A percentile compares a stretch with the other conserved stretches of the same genome.
These are phyloP conservation scores for Sporobolomyces phaffii DNA, from an alignment of 768 basidiomycete species.

Conservation along the genomic window DNA sequence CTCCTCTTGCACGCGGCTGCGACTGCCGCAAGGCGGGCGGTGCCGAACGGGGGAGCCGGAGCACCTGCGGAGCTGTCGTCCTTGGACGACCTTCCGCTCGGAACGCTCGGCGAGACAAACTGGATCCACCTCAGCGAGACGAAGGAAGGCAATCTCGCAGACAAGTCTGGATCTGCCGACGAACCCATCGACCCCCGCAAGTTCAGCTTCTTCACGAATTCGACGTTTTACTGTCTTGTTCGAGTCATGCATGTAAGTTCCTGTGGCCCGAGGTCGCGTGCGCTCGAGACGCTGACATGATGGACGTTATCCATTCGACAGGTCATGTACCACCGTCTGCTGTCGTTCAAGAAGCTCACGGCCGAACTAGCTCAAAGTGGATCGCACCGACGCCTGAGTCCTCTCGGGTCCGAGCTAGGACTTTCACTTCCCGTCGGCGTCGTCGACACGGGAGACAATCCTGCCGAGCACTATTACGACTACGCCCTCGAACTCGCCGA, in stretches of 20 bases:
- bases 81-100: constrained; percentile 17
- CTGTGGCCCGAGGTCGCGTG: no score
- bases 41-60: constrained; percentile 50
- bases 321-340: constrained; percentile 83
- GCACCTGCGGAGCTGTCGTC: constrained; percentile 39
- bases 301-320: constrained; percentile 45
- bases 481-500: constrained; percentile 86
- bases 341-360: constrained; percentile 77
- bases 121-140: constrained; percentile 42
- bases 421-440: constrained; percentile 64
- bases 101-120: constrained; percentile 20
- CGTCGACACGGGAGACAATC: constrained; percentile 38
- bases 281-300: no score
- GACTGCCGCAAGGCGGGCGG: neutral
- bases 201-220: constrained; percentile 76
- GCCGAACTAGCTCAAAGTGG: constrained; percentile 54
- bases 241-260: constrained; percentile 75
- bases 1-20: constrained; percentile 67
- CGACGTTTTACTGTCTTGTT: constrained; percentile 83
- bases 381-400: constrained; percentile 46
- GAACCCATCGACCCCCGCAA: constrained; percentile 47
- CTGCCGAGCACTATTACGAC: constrained; percentile 72
- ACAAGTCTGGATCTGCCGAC: constrained; percentile 59
- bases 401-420: constrained; percentile 46
- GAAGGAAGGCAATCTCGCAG: constrained; percentile 55